These are phyloP conservation scores for Colletotrichum sp. DNA, from an alignment of 2,329 filamentous ascomycete species.

Conservation along the genomic window DNA sequence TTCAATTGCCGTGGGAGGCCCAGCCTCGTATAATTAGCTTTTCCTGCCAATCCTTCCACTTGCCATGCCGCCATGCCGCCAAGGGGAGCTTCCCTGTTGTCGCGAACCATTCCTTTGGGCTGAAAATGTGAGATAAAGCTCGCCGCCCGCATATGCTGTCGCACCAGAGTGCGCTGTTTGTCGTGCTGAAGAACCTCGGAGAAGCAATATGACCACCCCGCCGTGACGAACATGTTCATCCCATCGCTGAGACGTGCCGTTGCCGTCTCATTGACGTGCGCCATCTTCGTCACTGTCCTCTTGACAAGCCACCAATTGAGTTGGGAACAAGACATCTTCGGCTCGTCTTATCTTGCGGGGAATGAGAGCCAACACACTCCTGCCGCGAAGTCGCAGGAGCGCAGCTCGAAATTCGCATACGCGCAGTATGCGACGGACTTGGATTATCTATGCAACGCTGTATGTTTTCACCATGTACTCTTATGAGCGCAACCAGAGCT, in stretches of 20 bases:
- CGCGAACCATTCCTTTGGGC: background rate
- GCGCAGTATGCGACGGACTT: constrained; percentile 54
- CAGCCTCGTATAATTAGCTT: background rate
- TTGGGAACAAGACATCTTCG: background rate
- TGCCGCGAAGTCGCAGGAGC: background rate
- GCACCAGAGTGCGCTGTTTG: background rate
- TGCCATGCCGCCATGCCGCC: background rate
- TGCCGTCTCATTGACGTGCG: background rate
- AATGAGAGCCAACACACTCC: background rate
- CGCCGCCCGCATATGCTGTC: background rate
- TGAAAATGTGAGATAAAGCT: background rate
- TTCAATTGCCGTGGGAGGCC: background rate
- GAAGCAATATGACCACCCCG: background rate
- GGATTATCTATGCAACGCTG: constrained; percentile 52
- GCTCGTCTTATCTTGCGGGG: background rate
- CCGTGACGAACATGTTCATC: background rate
- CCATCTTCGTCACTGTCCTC: background rate
- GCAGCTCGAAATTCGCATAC: constrained; percentile 44
- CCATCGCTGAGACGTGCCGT: background rate
- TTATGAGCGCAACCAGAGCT: background rate
- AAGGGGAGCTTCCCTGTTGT: background rate
- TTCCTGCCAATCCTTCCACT: background rate
- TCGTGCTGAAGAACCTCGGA: background rate
- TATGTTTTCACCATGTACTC: background rate
- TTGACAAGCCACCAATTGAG: background rate